These are phyloP conservation scores for Phialemonium atrogriseum DNA, from an alignment of 2,329 filamentous ascomycete species.

Conservation along the genomic window DNA sequence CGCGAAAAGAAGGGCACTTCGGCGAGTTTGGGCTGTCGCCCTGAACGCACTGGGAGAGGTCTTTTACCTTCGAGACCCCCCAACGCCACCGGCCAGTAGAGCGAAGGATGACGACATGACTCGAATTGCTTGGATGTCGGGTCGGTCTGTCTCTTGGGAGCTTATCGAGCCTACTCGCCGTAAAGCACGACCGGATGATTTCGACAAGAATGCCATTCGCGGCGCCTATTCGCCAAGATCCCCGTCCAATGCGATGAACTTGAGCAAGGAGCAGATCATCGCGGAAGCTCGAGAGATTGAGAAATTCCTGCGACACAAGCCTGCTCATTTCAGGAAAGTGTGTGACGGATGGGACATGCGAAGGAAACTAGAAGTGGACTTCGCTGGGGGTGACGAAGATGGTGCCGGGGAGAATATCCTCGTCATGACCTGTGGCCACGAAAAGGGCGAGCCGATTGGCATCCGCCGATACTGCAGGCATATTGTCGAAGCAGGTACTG, in stretches of 20 bases:
- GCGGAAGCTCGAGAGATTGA: constrained; percentile 80
- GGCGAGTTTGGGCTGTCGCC: constrained; percentile 83
- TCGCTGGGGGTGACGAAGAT: constrained; percentile 69
- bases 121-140: constrained; percentile 70
- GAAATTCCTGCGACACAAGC: constrained; percentile 61
- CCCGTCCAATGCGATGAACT: constrained; percentile 63
- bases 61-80: constrained; percentile 71
- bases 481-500: constrained; percentile 4
- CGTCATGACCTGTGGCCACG: constrained; percentile 64
- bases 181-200: constrained; percentile 61
- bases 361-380: constrained; percentile 77
- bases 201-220: constrained; percentile 56
- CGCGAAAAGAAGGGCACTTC: constrained; percentile 56
- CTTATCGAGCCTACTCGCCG: constrained; percentile 72
- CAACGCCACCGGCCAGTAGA: constrained; percentile 44
- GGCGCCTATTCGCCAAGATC: constrained; percentile 76
- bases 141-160: constrained; percentile 72
- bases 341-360: constrained; percentile 92
- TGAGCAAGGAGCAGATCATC: constrained; percentile 60
- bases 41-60: constrained; percentile 90
- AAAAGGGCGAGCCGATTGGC: constrained; percentile 40
- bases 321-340: constrained; percentile 67
- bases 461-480: constrained; percentile 36
- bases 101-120: constrained; percentile 46
- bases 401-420: constrained; percentile 70